Evolutionary conservation across 768 basidiomycete genomes (phyloP).

Genomic region (Termitomyces sp.): DNA sequence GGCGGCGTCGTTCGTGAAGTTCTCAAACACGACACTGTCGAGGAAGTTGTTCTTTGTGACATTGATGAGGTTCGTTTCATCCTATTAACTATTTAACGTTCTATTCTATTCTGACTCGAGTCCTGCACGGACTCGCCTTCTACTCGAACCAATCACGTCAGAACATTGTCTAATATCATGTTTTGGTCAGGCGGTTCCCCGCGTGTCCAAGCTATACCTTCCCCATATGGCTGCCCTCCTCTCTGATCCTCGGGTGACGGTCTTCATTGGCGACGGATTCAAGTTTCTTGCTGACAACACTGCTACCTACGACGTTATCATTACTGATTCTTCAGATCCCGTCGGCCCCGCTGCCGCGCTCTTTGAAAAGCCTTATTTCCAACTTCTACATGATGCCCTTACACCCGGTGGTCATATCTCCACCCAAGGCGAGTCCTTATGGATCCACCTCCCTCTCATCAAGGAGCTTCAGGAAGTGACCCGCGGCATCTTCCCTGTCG

Average conservation of each 20-base stretch:
- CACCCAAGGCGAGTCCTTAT: conserved; percentile 93
- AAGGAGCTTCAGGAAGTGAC: conserved; percentile 66
- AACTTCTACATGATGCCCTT: conserved; percentile 87
- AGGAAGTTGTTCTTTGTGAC: conserved; percentile 92
- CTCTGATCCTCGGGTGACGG: conserved; percentile 72
- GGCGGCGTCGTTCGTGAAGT: conserved; percentile 98
- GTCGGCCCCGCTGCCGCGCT: conserved; percentile 92
- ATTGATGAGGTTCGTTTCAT: conserved; percentile 77
- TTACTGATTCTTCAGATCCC: conserved; percentile 98
- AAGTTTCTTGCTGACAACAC: conserved; percentile 90
- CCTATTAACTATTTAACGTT: not conserved
- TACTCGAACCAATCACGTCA: not conserved
- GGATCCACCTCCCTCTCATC: conserved; percentile 91
- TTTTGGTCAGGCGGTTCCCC: conserved; percentile 71
- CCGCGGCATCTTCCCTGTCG: conserved; percentile 67
- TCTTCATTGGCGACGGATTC: conserved; percentile 93
- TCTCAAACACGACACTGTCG: conserved; percentile 87
- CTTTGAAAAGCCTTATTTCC: conserved; percentile 97
- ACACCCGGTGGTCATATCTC: conserved; percentile 88
- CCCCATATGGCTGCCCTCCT: conserved; percentile 91
- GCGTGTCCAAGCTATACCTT: conserved; percentile 89
- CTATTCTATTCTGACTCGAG: not conserved
- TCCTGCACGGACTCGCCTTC: not conserved
- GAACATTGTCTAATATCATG: not conserved
- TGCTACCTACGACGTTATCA: conserved; percentile 91